A percentile compares a stretch with the other conserved stretches of the same genome.
Conservation (phyloP, 2,329 filamentous ascomycete genomes). For the Ophiocordyceps camponoti-leonardi region DNA sequence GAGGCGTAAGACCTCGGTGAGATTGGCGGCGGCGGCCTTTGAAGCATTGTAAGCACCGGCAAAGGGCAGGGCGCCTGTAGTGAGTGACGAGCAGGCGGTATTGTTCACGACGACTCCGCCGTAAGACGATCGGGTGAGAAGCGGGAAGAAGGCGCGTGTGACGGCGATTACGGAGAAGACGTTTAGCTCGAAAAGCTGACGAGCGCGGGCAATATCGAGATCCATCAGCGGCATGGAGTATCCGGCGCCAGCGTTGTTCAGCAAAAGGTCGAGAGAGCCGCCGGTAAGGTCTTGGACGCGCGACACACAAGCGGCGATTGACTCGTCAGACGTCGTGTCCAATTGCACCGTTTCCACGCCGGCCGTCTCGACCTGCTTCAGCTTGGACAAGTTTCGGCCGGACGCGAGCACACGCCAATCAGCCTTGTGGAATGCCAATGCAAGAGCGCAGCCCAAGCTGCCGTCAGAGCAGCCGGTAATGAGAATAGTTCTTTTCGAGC, state of each 20-base stretch:
- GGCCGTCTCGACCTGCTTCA: slow-evolving; percentile 3
- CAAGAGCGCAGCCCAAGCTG: slow-evolving; percentile 13
- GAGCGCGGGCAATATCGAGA: background rate
- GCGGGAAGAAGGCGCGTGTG: background rate
- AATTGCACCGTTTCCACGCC: slow-evolving; percentile 8
- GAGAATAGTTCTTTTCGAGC: slow-evolving; percentile 8
- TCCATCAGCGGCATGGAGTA: slow-evolving; percentile 10
- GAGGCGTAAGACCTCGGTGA: background rate
- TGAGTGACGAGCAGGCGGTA: background rate
- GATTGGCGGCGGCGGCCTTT: background rate
- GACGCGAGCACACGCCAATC: slow-evolving; percentile 15
- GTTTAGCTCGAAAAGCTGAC: background rate
- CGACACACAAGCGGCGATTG: slow-evolving; percentile 5
- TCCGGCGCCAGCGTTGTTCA: slow-evolving; percentile 13
- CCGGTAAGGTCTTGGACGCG: slow-evolving; percentile 6
- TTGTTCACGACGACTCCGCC: background rate
- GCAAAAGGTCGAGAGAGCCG: slow-evolving; percentile 10
- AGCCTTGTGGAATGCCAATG: slow-evolving; percentile 10
- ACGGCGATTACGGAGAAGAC: background rate
- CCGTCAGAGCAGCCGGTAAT: slow-evolving; percentile 19
- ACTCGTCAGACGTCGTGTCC: slow-evolving; percentile 8
- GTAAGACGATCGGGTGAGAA: background rate
- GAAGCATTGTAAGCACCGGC: background rate
- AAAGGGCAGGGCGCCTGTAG: background rate
- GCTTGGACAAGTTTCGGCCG: slow-evolving; percentile 10